Conservation (phyloP, 1,139 yeast genomes). For the Geotrichum reessii region DNA sequence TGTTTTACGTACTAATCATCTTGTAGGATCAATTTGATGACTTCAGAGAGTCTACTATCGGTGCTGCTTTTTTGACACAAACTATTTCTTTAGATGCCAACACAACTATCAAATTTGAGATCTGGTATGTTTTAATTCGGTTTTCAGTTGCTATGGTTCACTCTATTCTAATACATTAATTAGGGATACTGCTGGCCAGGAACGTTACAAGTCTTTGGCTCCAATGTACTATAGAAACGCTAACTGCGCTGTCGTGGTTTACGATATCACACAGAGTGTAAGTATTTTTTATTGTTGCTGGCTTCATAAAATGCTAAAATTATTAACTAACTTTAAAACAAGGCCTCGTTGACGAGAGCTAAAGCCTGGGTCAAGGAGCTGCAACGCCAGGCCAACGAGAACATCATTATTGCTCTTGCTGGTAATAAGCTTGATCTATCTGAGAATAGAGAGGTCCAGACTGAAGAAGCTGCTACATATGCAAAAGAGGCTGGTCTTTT, state of each 20-base stretch:
- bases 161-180: slow-evolving; percentile 21
- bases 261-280: slow-evolving; percentile 54
- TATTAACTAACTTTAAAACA: neutral
- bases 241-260: slow-evolving; percentile 83
- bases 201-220: slow-evolving; percentile 79
- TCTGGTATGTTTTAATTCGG: slow-evolving; percentile 34
- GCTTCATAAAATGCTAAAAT: neutral
- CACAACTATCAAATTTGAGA: slow-evolving; percentile 45
- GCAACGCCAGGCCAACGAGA: slow-evolving; percentile 80
- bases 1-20: slow-evolving; percentile 1
- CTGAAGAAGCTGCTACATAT: slow-evolving; percentile 50
- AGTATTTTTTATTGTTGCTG: slow-evolving; percentile 2
- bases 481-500: slow-evolving; percentile 71
- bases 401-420: slow-evolving; percentile 78
- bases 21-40: slow-evolving; percentile 76
- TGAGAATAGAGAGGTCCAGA: slow-evolving; percentile 48
- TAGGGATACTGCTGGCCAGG: slow-evolving; percentile 95
- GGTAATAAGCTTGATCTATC: slow-evolving; percentile 74
- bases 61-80: slow-evolving; percentile 95
- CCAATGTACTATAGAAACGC: slow-evolving; percentile 91
- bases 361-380: slow-evolving; percentile 95
- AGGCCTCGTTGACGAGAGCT: slow-evolving; percentile 70
- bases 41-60: slow-evolving; percentile 89
- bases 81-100: slow-evolving; percentile 61
- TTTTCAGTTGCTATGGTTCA: slow-evolving; percentile 35